Conservation (phyloP, 2,329 filamentous ascomycete genomes). For the Amphichorda felina region DNA sequence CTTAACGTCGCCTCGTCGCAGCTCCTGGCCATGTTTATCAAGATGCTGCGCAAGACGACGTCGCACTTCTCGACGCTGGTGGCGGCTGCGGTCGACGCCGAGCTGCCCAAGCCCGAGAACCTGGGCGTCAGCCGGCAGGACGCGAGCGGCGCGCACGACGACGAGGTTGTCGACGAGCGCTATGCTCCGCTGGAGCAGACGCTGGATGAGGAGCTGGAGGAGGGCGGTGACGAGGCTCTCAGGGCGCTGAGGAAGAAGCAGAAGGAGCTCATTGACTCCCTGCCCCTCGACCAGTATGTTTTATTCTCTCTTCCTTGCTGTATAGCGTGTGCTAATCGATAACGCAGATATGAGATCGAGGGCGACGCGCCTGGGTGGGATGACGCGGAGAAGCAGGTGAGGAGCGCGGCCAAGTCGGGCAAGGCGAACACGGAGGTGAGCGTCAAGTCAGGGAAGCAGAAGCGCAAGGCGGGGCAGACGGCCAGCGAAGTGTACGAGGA, state of each 20-base stretch:
- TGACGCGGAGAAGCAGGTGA: slow-evolving; percentile 66
- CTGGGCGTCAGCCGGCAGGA: slow-evolving; percentile 48
- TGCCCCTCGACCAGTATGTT: slow-evolving; percentile 62
- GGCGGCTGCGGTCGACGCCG: slow-evolving; percentile 57
- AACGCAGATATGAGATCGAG: slow-evolving; percentile 57
- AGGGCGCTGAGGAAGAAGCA: slow-evolving; percentile 66
- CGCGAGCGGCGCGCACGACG: slow-evolving; percentile 54
- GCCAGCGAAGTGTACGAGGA: slow-evolving; percentile 53
- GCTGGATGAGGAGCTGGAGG: slow-evolving; percentile 72
- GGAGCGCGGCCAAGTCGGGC: slow-evolving; percentile 39
- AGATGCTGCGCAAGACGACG: slow-evolving; percentile 82
- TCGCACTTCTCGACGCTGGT: slow-evolving; percentile 66
- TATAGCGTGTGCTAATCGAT: too few species aligned
- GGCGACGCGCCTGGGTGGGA: slow-evolving; percentile 50
- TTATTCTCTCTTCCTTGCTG: background rate
- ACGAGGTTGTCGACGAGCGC: slow-evolving; percentile 51
- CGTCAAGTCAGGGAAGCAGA: slow-evolving; percentile 65
- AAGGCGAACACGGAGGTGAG: slow-evolving; percentile 57
- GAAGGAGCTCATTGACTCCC: slow-evolving; percentile 76
- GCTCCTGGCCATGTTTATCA: slow-evolving; percentile 92
- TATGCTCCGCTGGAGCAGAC: slow-evolving; percentile 61
- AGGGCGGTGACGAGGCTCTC: slow-evolving; percentile 68
- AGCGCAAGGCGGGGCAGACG: slow-evolving; percentile 59
- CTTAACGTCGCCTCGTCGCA: slow-evolving; percentile 63
- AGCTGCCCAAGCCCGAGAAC: slow-evolving; percentile 45